A percentile compares a stretch with the other conserved stretches of the same genome.
Evolutionary conservation across 2,329 filamentous ascomycete species (phyloP).

Genomic region (Aspergillus sp.): DNA sequence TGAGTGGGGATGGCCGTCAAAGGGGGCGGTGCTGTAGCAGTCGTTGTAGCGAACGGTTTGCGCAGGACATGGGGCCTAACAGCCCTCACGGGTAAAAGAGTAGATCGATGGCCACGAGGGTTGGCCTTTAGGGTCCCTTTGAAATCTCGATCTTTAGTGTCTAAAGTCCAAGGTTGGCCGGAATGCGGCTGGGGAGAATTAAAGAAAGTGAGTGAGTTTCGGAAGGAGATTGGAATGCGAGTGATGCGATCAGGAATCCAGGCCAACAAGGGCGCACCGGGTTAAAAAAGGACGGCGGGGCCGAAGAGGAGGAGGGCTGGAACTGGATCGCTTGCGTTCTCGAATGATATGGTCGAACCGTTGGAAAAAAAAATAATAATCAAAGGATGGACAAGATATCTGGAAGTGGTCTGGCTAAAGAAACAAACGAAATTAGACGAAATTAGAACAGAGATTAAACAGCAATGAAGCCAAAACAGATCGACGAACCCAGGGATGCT

Average conservation of each 20-base stretch:
- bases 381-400: not conserved
- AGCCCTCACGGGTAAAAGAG: slow-evolving; percentile 15
- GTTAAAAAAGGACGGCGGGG: no score
- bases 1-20: no score
- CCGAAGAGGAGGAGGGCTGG: not conserved
- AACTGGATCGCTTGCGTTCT: not conserved
- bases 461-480: not conserved
- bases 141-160: not conserved
- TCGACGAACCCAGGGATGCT: not conserved
- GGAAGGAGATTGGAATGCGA: no score
- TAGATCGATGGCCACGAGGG: not conserved
- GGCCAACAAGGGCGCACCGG: no score
- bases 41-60: slow-evolving; percentile 13
- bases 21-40: slow-evolving; percentile 2
- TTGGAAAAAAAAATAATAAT: not conserved
- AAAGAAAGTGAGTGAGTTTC: no score
- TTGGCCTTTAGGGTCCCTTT: not conserved
- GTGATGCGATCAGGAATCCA: no score
- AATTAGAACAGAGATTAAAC: not conserved
- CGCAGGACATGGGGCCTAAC: slow-evolving; percentile 26
- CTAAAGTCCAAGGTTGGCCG: not conserved
- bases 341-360: not conserved
- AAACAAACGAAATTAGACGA: not conserved
- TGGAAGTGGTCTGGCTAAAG: not conserved
- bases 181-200: not conserved